Conservation (phyloP, 345 rosid species). For the Rhizophora apiculata region DNA sequence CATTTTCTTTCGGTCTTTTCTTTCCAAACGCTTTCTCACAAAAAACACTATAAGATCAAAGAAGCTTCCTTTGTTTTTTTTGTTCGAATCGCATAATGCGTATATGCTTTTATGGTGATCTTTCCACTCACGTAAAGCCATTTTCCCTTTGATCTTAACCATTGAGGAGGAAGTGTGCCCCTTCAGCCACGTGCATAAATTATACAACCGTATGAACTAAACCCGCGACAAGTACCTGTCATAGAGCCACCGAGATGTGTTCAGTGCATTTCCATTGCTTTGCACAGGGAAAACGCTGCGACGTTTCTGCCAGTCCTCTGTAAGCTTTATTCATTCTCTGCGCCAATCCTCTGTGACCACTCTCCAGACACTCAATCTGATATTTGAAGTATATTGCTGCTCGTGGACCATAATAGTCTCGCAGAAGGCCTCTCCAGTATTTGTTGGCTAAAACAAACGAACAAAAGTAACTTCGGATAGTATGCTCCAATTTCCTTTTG, state of each 20-base stretch:
- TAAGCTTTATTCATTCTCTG: slow-evolving; percentile 63
- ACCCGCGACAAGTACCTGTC: slow-evolving; percentile 42
- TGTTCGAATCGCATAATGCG: no score
- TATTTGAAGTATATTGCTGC: slow-evolving; percentile 60
- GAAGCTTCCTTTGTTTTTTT: no score
- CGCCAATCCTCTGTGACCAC: slow-evolving; percentile 51
- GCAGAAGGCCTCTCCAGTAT: slow-evolving; percentile 66
- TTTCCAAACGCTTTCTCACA: no score
- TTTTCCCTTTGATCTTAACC: no score
- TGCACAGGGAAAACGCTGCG: slow-evolving; percentile 32
- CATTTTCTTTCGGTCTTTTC: no score
- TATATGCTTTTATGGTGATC: no score
- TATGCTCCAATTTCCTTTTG: not conserved
- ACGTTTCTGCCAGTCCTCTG: slow-evolving; percentile 59
- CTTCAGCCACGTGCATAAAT: no score
- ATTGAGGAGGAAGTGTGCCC: no score
- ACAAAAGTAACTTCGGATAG: not conserved
- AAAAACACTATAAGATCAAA: no score
- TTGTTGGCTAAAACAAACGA: slow-evolving; percentile 48
- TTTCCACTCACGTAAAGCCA: no score
- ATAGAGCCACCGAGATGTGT: slow-evolving; percentile 36
- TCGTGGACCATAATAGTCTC: slow-evolving; percentile 64
- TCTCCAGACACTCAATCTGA: slow-evolving; percentile 41
- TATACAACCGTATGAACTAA: slow-evolving; percentile 24
- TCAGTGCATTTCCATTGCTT: slow-evolving; percentile 44